Evolutionary conservation across 2,329 filamentous ascomycete genomes (phyloP), one percentile per base, ranked within the genome.

Genomic region (Ophiostoma angusticollis): DNA sequence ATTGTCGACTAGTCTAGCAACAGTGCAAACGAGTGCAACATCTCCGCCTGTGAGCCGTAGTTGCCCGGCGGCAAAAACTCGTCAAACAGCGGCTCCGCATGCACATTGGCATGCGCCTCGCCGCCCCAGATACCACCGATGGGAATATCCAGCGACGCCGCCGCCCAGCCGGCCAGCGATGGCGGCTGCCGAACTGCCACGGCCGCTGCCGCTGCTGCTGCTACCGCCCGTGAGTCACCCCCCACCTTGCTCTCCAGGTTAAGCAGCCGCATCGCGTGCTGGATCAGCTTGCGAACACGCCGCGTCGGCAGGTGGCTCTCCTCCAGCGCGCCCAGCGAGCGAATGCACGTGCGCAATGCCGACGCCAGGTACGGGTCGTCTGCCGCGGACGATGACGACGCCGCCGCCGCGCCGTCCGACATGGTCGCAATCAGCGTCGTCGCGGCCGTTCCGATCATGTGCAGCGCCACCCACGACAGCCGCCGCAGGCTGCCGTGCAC

Each of bases 401-500:
- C n/a, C 13, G 24, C 16, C 18, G 4, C 9, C 3, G 12, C 21
- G 2, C 24, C 3, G 17, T 40, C 33, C 1, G 40, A 35, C 12
- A 45, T 11, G 5, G 35, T 37, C 6, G 39, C 43, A 22, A 45
- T 29, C 9, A 45, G 37, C 4, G 40, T 45, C 4, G 40, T 35
- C 11, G 40, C 31, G 2, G 40, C 43, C 7, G 40, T 40, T n/a
- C 30, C 37, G 24, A 45, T 42, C 28, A 40, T 35, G 31, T 45
- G 43, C 24, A 45, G 40, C 6, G 43, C 24, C 11, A 40, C 29
- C 40, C 37, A 42, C 3, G 37, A 40, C 8, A 45, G 32, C 2
- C 25, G 38, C 4, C 28, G 40, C 17, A 37, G 25, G n/a, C 36
- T 42, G 32, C 43, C 43, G 21, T 45, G 40, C 9, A 23, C 28